Conservation (phyloP, 805 yeast genomes). For the Grigorovia humatica region DNA sequence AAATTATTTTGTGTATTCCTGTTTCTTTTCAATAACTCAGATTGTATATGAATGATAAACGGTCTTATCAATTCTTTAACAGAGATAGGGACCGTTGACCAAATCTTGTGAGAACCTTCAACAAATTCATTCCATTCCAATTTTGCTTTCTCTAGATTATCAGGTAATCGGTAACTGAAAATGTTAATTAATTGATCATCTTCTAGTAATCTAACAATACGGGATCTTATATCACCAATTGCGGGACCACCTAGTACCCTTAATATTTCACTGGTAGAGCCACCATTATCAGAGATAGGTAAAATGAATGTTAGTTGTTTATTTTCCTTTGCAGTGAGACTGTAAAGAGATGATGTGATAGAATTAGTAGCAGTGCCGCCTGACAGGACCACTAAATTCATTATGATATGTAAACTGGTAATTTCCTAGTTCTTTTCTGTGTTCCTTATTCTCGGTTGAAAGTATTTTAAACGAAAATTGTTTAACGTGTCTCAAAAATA, state of each 20-base stretch:
- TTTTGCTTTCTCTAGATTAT: slow-evolving; percentile 39
- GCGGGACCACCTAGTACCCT: slow-evolving; percentile 91
- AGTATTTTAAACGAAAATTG: no score
- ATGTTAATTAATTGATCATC: slow-evolving; percentile 32
- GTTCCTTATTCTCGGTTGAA: background rate
- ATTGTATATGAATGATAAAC: slow-evolving; percentile 68
- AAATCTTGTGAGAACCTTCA: slow-evolving; percentile 64
- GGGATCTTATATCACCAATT: slow-evolving; percentile 80
- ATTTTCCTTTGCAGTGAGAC: slow-evolving; percentile 29
- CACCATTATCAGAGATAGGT: slow-evolving; percentile 90
- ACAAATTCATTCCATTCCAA: slow-evolving; percentile 68
- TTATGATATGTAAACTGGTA: slow-evolving; percentile 1
- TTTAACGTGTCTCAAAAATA: no score
- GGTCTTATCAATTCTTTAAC: slow-evolving; percentile 65
- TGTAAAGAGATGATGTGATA: slow-evolving; percentile 48
- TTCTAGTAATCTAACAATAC: slow-evolving; percentile 67
- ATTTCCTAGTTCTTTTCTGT: background rate
- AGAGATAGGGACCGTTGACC: slow-evolving; percentile 39
- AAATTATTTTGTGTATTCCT: slow-evolving; percentile 35
- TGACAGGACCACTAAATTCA: slow-evolving; percentile 39
- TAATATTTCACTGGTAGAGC: slow-evolving; percentile 82
- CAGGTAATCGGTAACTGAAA: slow-evolving; percentile 24
- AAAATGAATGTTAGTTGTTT: slow-evolving; percentile 40
- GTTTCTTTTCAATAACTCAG: slow-evolving; percentile 59
- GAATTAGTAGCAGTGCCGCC: slow-evolving; percentile 88